These are phyloP conservation scores for Theobroma cacao DNA, from an alignment of 345 rosid genomes.

Conservation along the genomic window DNA sequence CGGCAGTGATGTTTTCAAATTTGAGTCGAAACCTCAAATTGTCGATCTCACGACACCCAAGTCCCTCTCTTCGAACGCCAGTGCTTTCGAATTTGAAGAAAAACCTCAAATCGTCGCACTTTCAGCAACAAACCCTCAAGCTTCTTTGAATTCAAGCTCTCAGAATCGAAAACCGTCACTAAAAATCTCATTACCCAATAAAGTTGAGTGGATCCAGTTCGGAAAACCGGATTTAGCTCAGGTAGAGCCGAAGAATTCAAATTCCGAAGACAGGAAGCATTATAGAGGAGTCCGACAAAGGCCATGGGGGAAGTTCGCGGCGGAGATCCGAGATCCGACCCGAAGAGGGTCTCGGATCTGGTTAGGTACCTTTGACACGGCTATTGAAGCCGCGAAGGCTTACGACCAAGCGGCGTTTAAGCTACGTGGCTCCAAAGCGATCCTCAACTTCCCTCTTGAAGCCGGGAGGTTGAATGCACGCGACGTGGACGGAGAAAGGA, in stretches of 20 bases:
- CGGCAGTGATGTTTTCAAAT: slow-evolving; percentile 22
- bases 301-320: slow-evolving; percentile 98
- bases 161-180: slow-evolving; percentile 45
- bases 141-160: slow-evolving; percentile 12
- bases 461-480: slow-evolving; percentile 38
- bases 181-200: slow-evolving; percentile 47
- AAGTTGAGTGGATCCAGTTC: slow-evolving; percentile 53
- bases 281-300: slow-evolving; percentile 91
- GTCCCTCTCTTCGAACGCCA: background rate
- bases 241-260: background rate
- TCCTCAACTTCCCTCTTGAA: slow-evolving; percentile 83
- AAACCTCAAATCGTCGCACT: slow-evolving; percentile 20
- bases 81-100: slow-evolving; percentile 22
- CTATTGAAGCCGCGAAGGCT: slow-evolving; percentile 79
- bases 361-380: slow-evolving; percentile 84
- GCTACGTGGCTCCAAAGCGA: slow-evolving; percentile 81
- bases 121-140: background rate
- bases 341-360: slow-evolving; percentile 69
- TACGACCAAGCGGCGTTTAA: slow-evolving; percentile 80
- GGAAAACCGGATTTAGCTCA: slow-evolving; percentile 19
- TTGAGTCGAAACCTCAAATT: slow-evolving; percentile 44
- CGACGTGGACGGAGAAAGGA: slow-evolving; percentile 29
- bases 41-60: slow-evolving; percentile 32
- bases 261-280: slow-evolving; percentile 37
- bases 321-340: slow-evolving; percentile 92